A percentile compares a stretch with the other conserved stretches of the same genome.
Conservation (phyloP, 352 stramenopile species). For the Phytophthora hybrid region DNA sequence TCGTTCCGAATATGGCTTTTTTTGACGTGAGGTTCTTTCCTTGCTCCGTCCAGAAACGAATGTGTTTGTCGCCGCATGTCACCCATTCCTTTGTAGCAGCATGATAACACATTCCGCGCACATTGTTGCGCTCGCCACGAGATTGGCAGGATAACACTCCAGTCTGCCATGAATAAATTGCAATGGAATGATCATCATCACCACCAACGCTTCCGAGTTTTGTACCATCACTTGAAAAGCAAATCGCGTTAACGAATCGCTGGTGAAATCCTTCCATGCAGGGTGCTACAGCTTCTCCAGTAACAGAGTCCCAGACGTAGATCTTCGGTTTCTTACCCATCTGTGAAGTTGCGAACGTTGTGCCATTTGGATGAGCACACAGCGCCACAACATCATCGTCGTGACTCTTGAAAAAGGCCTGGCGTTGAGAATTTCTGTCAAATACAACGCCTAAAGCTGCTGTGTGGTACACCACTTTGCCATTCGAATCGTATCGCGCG, state of each 20-base stretch:
- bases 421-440: conserved; percentile 49
- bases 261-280: conserved; percentile 85
- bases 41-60: conserved; percentile 83
- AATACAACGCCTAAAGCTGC: conserved; percentile 82
- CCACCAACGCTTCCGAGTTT: conserved; percentile 78
- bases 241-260: conserved; percentile 70
- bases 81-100: conserved; percentile 64
- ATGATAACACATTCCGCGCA: conserved; percentile 62
- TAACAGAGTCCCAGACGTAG: conserved; percentile 74
- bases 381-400: conserved; percentile 90
- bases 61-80: conserved; percentile 74
- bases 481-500: conserved; percentile 61
- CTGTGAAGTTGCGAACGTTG: conserved; percentile 88
- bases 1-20: conserved; percentile 74
- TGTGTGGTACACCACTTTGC: conserved; percentile 80
- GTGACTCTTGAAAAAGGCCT: conserved; percentile 74
- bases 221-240: conserved; percentile 74
- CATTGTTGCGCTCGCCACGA: conserved; percentile 72
- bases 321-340: conserved; percentile 87
- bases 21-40: conserved; percentile 74
- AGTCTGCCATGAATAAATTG: conserved; percentile 83
- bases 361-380: conserved; percentile 77
- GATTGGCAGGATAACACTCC: conserved; percentile 53
- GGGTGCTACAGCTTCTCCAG: conserved; percentile 37
- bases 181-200: conserved; percentile 87